Evolutionary conservation across 495 filamentous ascomycete genomes (phyloP).

Genomic region (Penicillium mononematosum): DNA sequence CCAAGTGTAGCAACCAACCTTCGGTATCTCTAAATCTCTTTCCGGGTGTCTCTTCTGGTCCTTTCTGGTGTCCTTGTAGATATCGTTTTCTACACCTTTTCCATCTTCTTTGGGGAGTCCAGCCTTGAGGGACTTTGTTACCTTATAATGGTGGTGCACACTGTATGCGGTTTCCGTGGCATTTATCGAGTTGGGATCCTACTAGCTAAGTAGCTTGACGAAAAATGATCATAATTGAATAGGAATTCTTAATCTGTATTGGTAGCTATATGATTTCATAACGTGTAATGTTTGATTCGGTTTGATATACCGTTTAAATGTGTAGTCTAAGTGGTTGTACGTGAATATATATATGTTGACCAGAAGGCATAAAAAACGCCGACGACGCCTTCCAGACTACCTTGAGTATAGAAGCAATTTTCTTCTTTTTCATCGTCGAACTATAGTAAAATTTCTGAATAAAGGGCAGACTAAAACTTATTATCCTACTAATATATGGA

Average conservation of each 20-base stretch:
- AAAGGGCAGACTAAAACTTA: neutral
- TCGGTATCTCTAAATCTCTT: neutral
- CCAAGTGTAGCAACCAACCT: neutral
- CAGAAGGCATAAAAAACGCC: neutral
- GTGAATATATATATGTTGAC: neutral
- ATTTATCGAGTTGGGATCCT: neutral
- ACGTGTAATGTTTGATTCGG: neutral
- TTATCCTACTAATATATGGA: too few relatives aligned
- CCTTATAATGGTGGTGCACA: neutral
- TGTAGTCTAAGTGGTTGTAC: neutral
- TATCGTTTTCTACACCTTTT: neutral
- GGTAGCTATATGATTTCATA: neutral
- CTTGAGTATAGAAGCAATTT: neutral
- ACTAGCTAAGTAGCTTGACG: neutral
- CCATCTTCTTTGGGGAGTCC: neutral
- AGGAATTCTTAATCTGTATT: neutral
- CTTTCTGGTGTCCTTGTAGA: neutral
- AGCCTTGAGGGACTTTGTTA: neutral
- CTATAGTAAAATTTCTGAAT: neutral
- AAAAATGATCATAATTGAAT: neutral
- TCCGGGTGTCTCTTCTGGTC: neutral
- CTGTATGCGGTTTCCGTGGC: neutral
- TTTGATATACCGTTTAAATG: neutral
- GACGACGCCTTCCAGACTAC: neutral
- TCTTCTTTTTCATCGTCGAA: neutral